Evolutionary conservation across 1,284 basidiomycete species (phyloP).

Genomic region (Heterobasidion annosum): DNA sequence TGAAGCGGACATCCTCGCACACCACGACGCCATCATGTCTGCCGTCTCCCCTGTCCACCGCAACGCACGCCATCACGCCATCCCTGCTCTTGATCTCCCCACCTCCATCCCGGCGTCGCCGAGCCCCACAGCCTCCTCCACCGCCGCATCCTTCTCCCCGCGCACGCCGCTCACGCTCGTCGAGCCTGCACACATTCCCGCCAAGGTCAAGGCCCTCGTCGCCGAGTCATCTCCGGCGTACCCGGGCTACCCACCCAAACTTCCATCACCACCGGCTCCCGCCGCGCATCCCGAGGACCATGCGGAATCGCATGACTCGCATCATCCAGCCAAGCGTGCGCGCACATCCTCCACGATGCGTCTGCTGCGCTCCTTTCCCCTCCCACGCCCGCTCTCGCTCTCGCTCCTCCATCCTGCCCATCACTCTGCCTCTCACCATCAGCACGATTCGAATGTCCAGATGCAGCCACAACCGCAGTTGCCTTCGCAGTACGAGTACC

Average conservation of each 20-base stretch:
- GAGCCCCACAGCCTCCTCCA: conserved; percentile 5
- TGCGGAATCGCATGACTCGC: not conserved
- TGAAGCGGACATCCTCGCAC: conserved; percentile 54
- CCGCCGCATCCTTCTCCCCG: conserved; percentile 9
- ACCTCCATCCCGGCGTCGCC: conserved; percentile 13
- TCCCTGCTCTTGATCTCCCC: conserved; percentile 14
- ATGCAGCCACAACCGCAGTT: conserved; percentile 1
- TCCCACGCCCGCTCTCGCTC: conserved; percentile 6
- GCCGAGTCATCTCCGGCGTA: not conserved
- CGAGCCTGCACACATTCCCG: not conserved
- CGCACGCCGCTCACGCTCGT: conserved; percentile 6
- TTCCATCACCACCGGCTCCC: not conserved
- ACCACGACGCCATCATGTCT: conserved; percentile 47
- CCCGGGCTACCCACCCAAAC: not conserved
- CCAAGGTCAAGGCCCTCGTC: conserved; percentile 1
- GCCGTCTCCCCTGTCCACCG: conserved; percentile 19
- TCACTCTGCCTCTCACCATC: conserved; percentile 2
- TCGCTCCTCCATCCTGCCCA: not conserved
- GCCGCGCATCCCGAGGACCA: conserved; percentile 2
- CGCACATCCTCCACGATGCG: conserved; percentile 7
- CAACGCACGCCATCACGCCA: conserved; percentile 10
- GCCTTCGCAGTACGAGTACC: not conserved
- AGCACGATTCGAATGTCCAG: not conserved
- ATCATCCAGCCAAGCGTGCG: conserved; percentile 1
- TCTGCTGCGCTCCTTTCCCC: conserved; percentile 10